These are phyloP conservation scores for Maudiozyma humilis DNA, from an alignment of 1,139 yeast species.

Conservation along the genomic window DNA sequence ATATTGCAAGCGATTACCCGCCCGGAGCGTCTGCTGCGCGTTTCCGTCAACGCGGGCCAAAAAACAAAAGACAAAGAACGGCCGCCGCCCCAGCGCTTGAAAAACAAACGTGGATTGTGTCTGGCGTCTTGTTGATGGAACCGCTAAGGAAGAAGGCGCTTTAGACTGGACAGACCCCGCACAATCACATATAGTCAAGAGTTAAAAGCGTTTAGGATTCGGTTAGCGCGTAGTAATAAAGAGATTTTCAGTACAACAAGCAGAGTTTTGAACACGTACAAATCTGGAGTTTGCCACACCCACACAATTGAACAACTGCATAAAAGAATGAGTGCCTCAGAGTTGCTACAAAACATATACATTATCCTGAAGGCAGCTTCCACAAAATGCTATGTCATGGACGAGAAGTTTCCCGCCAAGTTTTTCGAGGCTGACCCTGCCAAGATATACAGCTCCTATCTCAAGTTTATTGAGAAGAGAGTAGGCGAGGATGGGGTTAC, in stretches of 20 bases:
- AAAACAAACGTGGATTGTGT: too few species aligned
- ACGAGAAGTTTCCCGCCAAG: constrained; percentile 37
- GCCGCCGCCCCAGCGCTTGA: too few species aligned
- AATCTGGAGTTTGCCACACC: background rate
- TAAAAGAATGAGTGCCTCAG: constrained; percentile 9
- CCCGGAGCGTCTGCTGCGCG: too few species aligned
- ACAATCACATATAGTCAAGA: too few species aligned
- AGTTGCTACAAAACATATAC: constrained; percentile 17
- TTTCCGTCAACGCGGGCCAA: too few species aligned
- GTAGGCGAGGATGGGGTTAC: constrained; percentile 22
- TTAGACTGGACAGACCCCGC: too few species aligned
- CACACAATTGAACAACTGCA: background rate
- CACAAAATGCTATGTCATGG: constrained; percentile 33
- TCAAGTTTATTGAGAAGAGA: constrained; percentile 30
- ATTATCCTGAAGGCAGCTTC: constrained; percentile 25
- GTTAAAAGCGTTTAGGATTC: too few species aligned
- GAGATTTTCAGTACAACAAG: background rate
- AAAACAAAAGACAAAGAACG: too few species aligned
- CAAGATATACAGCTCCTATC: constrained; percentile 39
- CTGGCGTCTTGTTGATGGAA: too few species aligned
- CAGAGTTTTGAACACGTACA: background rate
- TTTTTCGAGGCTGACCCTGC: constrained; percentile 42
- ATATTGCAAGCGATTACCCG: too few species aligned
- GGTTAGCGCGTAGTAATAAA: background rate
- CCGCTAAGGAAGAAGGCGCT: too few species aligned